Base-by-base conservation (phyloP, 202 grass and related monocot genomes). In the Zizania palustris region DNA sequence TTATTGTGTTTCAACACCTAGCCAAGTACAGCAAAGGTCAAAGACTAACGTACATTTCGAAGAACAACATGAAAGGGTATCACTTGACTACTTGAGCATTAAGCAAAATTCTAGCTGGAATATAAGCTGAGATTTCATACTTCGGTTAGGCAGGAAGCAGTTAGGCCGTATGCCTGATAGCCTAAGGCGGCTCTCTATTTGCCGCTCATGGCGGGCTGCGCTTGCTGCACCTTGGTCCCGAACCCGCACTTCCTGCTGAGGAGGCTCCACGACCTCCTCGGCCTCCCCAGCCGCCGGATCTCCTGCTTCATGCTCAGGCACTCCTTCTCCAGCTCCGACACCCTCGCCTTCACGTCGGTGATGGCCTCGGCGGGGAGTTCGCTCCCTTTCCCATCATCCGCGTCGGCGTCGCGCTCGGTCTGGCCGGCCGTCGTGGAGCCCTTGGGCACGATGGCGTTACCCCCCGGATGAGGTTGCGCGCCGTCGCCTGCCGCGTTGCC, bases 301-400 rank as follows among this genome's bases (percentile, higher is more conserved):
- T 90, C 91, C 64, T 90, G 78, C 82, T 85, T 90, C 91, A 90
- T 88, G 87, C 56, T 71, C 63, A 77, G 45, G 66, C 82, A 93
- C 62, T 90, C 91, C 84, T 85, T 83, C 91, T 93, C 91, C 58
- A 93, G 85, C 75, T 90, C 87, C 16, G 80, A 90, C 48, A 90
- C 87, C 61, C 82, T 48, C 49, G 9, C 48, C 75, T 72, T 93
- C 75, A 88, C 82, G 75, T 93, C 85, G 43, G 45, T 82, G 19
- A 83, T 84, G 63, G 5, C 56, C 64, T 80, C 56, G 43, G 45
- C 78, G 16, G 80, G 81, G 57, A 3, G 48, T 45, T 80, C 56
- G 12, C 35, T 56, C 15, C 65, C 78, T 45, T 90, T 85, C 5
- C 68, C 78, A 7, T 77, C 85, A 0, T 69, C 59, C 28, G 41